Base-by-base conservation (phyloP, 1,139 yeast species). In the Eremothecium coryli region DNA sequence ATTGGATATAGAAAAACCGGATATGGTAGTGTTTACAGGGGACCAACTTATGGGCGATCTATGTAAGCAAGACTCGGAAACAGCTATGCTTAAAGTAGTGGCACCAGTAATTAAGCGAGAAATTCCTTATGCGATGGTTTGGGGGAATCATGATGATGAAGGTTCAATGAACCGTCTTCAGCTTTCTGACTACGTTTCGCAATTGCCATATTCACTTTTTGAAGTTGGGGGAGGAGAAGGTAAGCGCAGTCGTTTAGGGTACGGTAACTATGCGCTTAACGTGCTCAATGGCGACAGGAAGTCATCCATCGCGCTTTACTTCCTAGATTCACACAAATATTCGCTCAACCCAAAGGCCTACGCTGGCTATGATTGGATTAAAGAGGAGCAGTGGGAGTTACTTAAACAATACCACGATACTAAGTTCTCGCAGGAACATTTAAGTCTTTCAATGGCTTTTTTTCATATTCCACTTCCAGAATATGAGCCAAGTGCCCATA, bases 381-480 rank as follows among this genome's bases (percentile, higher is more conserved):
- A 80, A 49, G 78, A 75, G 39, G 65, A 68, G 16, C 97, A 90
- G 58, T 63, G 81, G 43, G 66, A 70, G 3, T 82, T 71, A 63
- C 49, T 84, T 18, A 66, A 68, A 43, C 49, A 58, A n/a, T 60
- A 67, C 42, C 58, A 66, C 38, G 58, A 57, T 12, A 36, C 36
- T 15, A n/a, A n/a, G n/a, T n/a, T n/a, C n/a, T n/a, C n/a, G n/a
- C 29, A 15, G 40, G 26, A 18, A 16, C 13, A 56, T 11, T 44
- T 52, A 13, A 59, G 62, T 25, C 49, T 82, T 44, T 70, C 86
- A 12, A 76, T 90, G 86, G 95, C 94, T 1, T 88, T 88, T 50
- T 80, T 86, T 67, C 97, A 90, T 54, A 86, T 90, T 26, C 98
- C 98, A 0, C 48, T 86, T 13, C 93, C 95, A 0, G 96, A 88